phyloP scores from a whole-genome alignment of 129 eudicot species.

The Ambrosia trifida region DNA sequence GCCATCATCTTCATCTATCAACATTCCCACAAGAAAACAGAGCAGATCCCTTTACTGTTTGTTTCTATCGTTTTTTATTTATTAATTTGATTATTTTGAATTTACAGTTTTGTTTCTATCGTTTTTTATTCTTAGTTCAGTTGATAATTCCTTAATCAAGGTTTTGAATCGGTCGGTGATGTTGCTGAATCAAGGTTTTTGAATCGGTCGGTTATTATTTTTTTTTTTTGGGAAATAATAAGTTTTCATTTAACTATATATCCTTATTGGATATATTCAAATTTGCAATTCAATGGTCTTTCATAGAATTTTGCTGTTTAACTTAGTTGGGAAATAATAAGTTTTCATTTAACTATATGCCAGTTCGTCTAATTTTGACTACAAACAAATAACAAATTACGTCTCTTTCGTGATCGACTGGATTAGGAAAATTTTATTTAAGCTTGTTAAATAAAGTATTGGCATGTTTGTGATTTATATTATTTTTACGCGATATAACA shows the following conservation, averaged over 20 bases:
- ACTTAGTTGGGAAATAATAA: too few species aligned
- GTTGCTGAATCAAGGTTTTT: too few species aligned
- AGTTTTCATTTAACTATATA: too few species aligned
- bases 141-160: conserved; percentile 7
- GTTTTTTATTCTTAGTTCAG: background rate
- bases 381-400: background rate
- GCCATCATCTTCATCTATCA: too few species aligned
- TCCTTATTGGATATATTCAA: background rate
- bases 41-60: background rate
- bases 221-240: too few species aligned
- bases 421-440: background rate
- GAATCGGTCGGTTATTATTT: too few species aligned
- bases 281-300: background rate
- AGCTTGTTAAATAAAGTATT: background rate
- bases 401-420: background rate
- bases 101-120: too few species aligned
- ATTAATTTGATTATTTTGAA: background rate
- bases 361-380: conserved; percentile 7
- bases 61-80: background rate
- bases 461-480: background rate
- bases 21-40: too few species aligned
- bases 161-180: conserved; percentile 16
- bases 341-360: too few species aligned
- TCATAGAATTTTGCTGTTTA: too few species aligned
- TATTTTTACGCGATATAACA: too few species aligned